A percentile compares a stretch with the other conserved stretches of the same genome.
These are phyloP conservation scores for Magnusiomyces suaveolens DNA, from an alignment of 1,139 yeast species.

Conservation along the genomic window DNA sequence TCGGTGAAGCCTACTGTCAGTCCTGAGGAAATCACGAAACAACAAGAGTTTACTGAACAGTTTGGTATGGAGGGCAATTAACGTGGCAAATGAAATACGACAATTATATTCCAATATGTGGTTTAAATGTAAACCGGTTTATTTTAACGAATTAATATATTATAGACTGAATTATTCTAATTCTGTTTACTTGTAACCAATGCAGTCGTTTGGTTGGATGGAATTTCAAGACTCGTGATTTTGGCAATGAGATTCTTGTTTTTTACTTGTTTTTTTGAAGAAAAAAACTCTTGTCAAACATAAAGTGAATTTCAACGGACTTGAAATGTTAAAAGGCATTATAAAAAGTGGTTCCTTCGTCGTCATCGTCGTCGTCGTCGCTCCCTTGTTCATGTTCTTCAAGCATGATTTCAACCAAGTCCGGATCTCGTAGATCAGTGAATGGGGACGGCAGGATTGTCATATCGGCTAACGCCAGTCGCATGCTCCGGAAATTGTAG, in stretches of 20 bases:
- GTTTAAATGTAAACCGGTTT: too few relatives aligned
- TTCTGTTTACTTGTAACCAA: too few relatives aligned
- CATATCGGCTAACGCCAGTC: neutral
- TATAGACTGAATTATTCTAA: too few relatives aligned
- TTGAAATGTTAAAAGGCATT: neutral
- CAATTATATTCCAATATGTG: too few relatives aligned
- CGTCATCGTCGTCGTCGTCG: neutral
- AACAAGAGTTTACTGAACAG: constrained; percentile 82
- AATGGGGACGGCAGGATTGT: neutral
- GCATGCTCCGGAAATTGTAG: neutral
- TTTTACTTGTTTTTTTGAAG: too few relatives aligned
- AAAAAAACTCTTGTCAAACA: neutral
- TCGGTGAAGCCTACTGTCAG: constrained; percentile 93
- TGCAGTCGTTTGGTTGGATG: too few relatives aligned
- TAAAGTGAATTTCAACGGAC: too few relatives aligned
- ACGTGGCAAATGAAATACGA: neutral
- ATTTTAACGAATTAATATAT: too few relatives aligned
- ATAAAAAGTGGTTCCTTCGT: neutral
- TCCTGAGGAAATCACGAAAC: constrained; percentile 67
- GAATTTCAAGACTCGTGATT: too few relatives aligned
- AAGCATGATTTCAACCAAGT: constrained; percentile 1
- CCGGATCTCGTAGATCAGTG: neutral
- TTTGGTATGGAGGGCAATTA: constrained; percentile 84
- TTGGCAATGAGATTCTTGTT: too few relatives aligned
- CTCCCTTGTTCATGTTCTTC: neutral